Conservation (phyloP, 805 yeast genomes). For the Scheffersomyces stipitis region DNA sequence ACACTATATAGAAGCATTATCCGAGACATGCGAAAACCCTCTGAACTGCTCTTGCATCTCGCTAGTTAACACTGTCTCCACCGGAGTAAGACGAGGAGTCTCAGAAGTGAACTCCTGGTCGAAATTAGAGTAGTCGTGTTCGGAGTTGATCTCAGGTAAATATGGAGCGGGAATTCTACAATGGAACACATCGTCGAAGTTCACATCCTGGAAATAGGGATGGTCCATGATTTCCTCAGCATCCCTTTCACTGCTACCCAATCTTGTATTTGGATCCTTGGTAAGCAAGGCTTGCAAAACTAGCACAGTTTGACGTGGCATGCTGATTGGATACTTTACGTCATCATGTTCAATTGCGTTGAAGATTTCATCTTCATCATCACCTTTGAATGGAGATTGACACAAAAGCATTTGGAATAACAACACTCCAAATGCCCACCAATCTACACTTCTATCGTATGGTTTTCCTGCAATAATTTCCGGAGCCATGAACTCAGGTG, state of each 20-base stretch:
- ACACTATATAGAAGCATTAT: slow-evolving; percentile 43
- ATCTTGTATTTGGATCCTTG: slow-evolving; percentile 79
- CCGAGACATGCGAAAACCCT: slow-evolving; percentile 88
- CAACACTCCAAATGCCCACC: slow-evolving; percentile 99
- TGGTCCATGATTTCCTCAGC: slow-evolving; percentile 95
- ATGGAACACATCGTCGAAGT: slow-evolving; percentile 80
- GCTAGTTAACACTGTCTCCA: slow-evolving; percentile 80
- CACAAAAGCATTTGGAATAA: slow-evolving; percentile 95
- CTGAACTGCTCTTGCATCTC: slow-evolving; percentile 95
- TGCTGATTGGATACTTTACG: slow-evolving; percentile 93
- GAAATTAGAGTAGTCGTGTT: slow-evolving; percentile 89
- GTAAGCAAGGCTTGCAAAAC: slow-evolving; percentile 87
- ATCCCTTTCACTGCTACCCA: slow-evolving; percentile 86
- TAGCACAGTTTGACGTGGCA: slow-evolving; percentile 96
- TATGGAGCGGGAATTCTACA: slow-evolving; percentile 83
- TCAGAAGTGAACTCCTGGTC: slow-evolving; percentile 95
- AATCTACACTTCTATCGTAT: slow-evolving; percentile 92
- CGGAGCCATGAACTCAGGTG: slow-evolving; percentile 99
- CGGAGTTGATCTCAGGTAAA: slow-evolving; percentile 81
- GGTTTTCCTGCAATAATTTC: slow-evolving; percentile 92
- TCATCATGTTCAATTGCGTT: slow-evolving; percentile 96
- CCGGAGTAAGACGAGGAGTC: slow-evolving; percentile 92
- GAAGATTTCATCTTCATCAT: slow-evolving; percentile 94
- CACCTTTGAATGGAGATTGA: slow-evolving; percentile 97
- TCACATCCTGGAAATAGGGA: slow-evolving; percentile 85